These are phyloP conservation scores for Neurospora intermedia DNA, from an alignment of 495 filamentous ascomycete genomes.

Conservation along the genomic window DNA sequence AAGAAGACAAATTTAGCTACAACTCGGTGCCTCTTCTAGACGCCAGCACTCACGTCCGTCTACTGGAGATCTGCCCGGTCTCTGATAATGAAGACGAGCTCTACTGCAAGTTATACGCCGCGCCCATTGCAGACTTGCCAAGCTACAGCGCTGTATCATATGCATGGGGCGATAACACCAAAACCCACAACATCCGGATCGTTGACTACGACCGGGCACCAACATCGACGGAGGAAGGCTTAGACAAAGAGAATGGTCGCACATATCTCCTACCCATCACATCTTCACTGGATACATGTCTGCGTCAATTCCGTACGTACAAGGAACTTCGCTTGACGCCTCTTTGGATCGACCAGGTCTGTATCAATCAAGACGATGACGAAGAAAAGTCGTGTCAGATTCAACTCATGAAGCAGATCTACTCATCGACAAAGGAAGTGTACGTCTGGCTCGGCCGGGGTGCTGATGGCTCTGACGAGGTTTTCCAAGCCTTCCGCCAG, in stretches of 20 bases:
- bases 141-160: not conserved
- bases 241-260: not conserved
- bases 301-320: not conserved
- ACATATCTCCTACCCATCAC: not conserved
- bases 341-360: conserved; percentile 17
- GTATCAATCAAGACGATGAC: conserved; percentile 16
- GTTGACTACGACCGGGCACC: not conserved
- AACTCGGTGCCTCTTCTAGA: not conserved
- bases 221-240: not conserved
- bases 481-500: not conserved
- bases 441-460: not conserved
- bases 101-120: not conserved
- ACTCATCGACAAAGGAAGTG: conserved; percentile 5
- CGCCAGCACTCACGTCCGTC: not conserved
- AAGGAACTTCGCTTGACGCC: not conserved
- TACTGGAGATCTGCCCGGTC: not conserved
- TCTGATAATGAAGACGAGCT: not conserved
- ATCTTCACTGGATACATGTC: not conserved
- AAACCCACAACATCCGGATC: not conserved
- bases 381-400: conserved; percentile 17
- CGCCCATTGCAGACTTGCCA: not conserved
- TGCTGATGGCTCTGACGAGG: not conserved
- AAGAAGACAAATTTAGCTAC: not conserved
- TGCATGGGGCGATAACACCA: not conserved
- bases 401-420: conserved; percentile 18